These are phyloP conservation scores for Alternaria sp. DNA, from an alignment of 2,329 filamentous ascomycete species.

Conservation along the genomic window DNA sequence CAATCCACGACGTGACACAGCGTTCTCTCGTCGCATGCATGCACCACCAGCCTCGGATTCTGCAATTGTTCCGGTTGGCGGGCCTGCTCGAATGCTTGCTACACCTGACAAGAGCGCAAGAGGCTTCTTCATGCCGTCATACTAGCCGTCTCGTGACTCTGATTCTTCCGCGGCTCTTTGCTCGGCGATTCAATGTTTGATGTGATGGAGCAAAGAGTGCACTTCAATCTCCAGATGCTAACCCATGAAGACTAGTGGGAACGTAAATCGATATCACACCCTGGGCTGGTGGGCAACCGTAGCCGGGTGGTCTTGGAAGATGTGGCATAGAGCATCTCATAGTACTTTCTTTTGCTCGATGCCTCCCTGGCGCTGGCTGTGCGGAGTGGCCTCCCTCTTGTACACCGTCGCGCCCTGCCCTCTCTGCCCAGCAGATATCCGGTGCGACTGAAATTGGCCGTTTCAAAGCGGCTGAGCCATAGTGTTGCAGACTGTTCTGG, in stretches of 20 bases:
- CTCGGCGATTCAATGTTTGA: slow-evolving; percentile 7
- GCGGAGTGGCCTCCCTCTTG: slow-evolving; percentile 45
- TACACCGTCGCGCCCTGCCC: slow-evolving; percentile 37
- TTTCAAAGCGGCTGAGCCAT: slow-evolving; percentile 48
- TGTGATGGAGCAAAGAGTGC: slow-evolving; percentile 13
- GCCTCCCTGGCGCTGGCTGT: slow-evolving; percentile 39
- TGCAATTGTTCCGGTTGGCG: slow-evolving; percentile 31
- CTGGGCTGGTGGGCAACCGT: slow-evolving; percentile 20
- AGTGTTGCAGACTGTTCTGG: slow-evolving; percentile 51
- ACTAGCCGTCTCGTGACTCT: slow-evolving; percentile 10
- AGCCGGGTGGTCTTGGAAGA: slow-evolving; percentile 31
- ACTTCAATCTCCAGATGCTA: slow-evolving; percentile 17
- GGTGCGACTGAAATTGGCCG: slow-evolving; percentile 50
- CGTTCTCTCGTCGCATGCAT: slow-evolving; percentile 24
- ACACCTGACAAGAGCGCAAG: slow-evolving; percentile 3
- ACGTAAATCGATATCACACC: slow-evolving; percentile 19
- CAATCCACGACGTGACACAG: slow-evolving; percentile 37
- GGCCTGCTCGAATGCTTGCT: slow-evolving; percentile 11
- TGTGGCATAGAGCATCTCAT: slow-evolving; percentile 28
- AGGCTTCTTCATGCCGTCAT: slow-evolving; percentile 12
- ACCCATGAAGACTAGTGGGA: slow-evolving; percentile 28
- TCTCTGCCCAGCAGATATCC: slow-evolving; percentile 41
- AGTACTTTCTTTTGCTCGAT: slow-evolving; percentile 46
- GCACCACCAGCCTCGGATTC: slow-evolving; percentile 36
- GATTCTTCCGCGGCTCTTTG: slow-evolving; percentile 10